A percentile compares a stretch with the other conserved stretches of the same genome.
These are phyloP conservation scores for Tillandsia leiboldiana DNA, from an alignment of 176 grass and related monocot genomes.

Conservation along the genomic window DNA sequence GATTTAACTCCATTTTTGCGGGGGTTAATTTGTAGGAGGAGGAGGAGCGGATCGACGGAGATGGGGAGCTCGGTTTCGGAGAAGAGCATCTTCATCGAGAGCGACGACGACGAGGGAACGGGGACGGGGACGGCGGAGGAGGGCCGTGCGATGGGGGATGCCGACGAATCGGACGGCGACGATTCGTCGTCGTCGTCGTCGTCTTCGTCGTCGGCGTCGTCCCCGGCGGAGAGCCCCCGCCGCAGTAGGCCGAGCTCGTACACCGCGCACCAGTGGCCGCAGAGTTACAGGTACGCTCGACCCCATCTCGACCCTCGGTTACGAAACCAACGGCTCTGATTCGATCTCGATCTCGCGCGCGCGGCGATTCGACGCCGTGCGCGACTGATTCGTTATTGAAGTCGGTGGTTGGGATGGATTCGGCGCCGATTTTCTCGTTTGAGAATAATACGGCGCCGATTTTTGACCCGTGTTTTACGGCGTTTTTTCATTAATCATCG, in stretches of 20 bases:
- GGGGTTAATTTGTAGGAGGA: too few relatives aligned
- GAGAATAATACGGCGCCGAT: conserved; percentile 2
- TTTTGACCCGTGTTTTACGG: too few relatives aligned
- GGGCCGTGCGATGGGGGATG: background rate
- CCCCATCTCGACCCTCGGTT: background rate
- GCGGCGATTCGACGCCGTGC: conserved; percentile 3
- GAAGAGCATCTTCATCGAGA: conserved; percentile 47
- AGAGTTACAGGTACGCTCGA: conserved; percentile 75
- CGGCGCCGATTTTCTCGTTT: background rate
- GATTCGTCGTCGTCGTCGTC: conserved; percentile 40
- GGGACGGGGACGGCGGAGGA: background rate
- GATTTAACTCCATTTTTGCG: too few relatives aligned
- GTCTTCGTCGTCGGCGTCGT: conserved; percentile 39
- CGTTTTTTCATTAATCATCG: too few relatives aligned
- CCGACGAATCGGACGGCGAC: conserved; percentile 15
- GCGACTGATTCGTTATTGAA: background rate
- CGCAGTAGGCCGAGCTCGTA: conserved; percentile 62
- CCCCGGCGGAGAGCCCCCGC: conserved; percentile 5
- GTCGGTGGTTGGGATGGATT: background rate
- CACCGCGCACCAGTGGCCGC: conserved; percentile 62
- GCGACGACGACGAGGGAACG: conserved; percentile 36
- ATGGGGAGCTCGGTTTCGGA: conserved; percentile 64
- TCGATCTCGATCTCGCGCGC: background rate
- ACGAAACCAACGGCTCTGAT: background rate
- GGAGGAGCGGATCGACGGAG: background rate